These are phyloP conservation scores for Paramyrothecium sp. DNA, from an alignment of 2,329 filamentous ascomycete genomes.

Conservation along the genomic window DNA sequence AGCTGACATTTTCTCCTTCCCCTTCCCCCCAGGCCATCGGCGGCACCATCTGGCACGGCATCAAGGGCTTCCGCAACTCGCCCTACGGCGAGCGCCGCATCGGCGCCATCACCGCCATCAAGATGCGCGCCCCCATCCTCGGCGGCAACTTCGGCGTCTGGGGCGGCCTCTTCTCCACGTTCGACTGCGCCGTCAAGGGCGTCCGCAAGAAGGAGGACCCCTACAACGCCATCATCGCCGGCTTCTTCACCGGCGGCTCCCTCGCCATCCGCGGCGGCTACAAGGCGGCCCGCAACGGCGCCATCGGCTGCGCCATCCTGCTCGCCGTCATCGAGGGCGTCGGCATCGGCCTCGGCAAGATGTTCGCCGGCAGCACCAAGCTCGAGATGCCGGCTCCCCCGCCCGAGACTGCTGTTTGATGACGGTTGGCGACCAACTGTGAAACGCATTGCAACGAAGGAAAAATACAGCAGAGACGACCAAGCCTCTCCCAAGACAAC, in stretches of 20 bases:
- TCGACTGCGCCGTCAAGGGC: conserved; percentile 95
- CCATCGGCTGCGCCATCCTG: conserved; percentile 92
- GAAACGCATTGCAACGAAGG: not conserved
- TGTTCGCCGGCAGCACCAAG: conserved; percentile 87
- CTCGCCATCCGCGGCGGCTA: conserved; percentile 89
- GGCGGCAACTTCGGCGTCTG: conserved; percentile 98
- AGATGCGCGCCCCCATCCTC: conserved; percentile 92
- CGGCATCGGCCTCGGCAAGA: conserved; percentile 90
- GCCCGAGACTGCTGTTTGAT: conserved; percentile 19
- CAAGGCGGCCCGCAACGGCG: conserved; percentile 89
- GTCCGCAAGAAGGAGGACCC: conserved; percentile 95
- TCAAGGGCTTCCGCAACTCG: conserved; percentile 90
- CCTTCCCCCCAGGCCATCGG: conserved; percentile 58
- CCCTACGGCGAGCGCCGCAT: conserved; percentile 93
- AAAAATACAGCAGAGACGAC: too few relatives aligned
- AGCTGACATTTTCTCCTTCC: not conserved
- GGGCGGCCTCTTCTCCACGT: conserved; percentile 94
- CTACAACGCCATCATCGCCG: conserved; percentile 96
- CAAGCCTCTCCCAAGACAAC: too few relatives aligned
- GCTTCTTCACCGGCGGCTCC: conserved; percentile 93
- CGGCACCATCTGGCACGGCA: conserved; percentile 90
- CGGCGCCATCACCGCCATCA: conserved; percentile 94
- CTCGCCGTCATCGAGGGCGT: conserved; percentile 97
- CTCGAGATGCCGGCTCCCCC: conserved; percentile 58
- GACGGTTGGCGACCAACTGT: not conserved